Evolutionary conservation across 2,329 filamentous ascomycete genomes (phyloP).

Genomic region (Phialophora expanda): DNA sequence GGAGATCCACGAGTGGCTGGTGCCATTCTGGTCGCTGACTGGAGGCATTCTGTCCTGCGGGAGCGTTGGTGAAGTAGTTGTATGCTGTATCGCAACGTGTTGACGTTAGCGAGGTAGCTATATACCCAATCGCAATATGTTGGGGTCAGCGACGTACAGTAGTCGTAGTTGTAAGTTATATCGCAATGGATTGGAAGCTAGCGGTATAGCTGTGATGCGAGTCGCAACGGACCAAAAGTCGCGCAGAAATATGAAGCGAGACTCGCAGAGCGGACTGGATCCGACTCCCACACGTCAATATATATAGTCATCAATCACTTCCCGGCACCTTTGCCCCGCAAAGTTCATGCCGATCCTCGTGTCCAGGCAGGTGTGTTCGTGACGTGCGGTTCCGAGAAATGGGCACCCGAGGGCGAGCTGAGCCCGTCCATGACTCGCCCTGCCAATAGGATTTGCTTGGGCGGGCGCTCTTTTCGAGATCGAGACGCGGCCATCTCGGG

Average conservation of each 20-base stretch:
- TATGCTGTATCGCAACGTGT: background rate
- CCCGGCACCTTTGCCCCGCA: background rate
- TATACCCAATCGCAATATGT: background rate
- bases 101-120: background rate
- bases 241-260: background rate
- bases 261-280: background rate
- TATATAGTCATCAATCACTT: background rate
- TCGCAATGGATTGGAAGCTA: background rate
- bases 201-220: background rate
- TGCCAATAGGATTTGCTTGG: background rate
- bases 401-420: no score
- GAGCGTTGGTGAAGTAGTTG: background rate
- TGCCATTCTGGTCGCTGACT: constrained; percentile 21
- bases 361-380: no score
- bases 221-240: background rate
- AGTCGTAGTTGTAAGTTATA: background rate
- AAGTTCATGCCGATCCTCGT: background rate
- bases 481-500: constrained; percentile 11
- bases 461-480: background rate
- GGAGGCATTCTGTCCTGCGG: constrained; percentile 25
- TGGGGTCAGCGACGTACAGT: no score
- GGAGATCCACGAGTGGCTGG: constrained; percentile 31
- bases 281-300: background rate
- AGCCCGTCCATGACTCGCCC: background rate
- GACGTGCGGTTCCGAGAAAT: no score